Conservation (phyloP, 2,329 filamentous ascomycete species). For the Penicillium rolfsii region DNA sequence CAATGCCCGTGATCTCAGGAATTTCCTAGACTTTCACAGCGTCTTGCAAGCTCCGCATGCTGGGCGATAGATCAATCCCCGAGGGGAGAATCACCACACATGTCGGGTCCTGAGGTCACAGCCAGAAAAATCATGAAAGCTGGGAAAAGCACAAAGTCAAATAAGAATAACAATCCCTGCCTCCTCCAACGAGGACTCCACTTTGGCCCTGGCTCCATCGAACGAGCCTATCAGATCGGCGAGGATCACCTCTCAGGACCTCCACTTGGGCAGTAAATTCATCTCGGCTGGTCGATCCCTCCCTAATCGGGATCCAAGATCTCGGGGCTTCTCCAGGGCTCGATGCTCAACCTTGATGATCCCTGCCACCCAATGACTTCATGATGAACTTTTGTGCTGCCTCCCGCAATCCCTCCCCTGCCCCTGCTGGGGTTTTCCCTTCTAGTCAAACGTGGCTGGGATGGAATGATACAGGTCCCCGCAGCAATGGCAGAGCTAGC, state of each 20-base stretch:
- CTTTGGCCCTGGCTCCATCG: conserved; percentile 13
- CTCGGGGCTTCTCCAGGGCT: background rate
- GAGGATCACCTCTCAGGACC: background rate
- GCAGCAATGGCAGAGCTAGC: background rate
- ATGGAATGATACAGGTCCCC: conserved; percentile 15
- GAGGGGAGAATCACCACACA: background rate
- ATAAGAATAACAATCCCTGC: background rate
- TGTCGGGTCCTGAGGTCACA: background rate
- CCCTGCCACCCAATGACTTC: conserved; percentile 24
- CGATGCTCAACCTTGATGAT: conserved; percentile 7
- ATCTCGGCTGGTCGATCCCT: conserved; percentile 21
- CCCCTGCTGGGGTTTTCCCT: background rate
- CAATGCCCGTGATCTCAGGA: background rate
- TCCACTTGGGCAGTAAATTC: conserved; percentile 8
- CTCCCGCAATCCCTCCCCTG: too few relatives aligned
- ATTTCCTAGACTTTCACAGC: background rate
- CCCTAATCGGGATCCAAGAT: conserved; percentile 23
- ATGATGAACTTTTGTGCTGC: conserved; percentile 11
- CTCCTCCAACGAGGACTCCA: background rate
- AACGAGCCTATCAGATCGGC: conserved; percentile 24
- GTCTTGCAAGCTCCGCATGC: background rate
- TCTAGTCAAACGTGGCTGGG: conserved; percentile 34
- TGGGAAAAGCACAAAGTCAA: conserved; percentile 2
- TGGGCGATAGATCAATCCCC: background rate
- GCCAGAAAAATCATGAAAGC: background rate